Percentiles rank a stretch among this genome's conserved stretches.
Conservation (phyloP, 495 filamentous ascomycete genomes). For the Aspergillus egyptiacus region DNA sequence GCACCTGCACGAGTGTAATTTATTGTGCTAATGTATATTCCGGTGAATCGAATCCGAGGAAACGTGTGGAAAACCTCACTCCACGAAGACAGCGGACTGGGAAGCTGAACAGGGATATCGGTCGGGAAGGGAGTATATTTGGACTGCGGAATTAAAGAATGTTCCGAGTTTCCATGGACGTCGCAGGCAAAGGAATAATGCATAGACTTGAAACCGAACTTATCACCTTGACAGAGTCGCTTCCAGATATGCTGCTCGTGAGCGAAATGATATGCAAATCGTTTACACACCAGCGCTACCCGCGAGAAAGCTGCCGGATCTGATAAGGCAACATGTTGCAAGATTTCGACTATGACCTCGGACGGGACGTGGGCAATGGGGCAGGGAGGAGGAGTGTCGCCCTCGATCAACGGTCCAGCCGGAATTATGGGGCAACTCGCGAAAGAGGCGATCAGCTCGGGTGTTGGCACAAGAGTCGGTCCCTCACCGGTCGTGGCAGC, state of each 20-base stretch:
- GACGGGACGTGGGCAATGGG: slow-evolving; percentile 72
- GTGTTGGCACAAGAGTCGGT: slow-evolving; percentile 45
- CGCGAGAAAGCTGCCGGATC: slow-evolving; percentile 76
- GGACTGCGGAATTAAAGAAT: slow-evolving; percentile 26
- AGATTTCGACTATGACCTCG: slow-evolving; percentile 73
- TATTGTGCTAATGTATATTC: slow-evolving; percentile 91
- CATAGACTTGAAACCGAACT: slow-evolving; percentile 80
- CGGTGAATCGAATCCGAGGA: slow-evolving; percentile 87
- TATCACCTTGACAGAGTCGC: slow-evolving; percentile 58
- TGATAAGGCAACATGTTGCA: slow-evolving; percentile 61
- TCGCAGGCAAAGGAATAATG: slow-evolving; percentile 69
- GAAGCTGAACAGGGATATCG: slow-evolving; percentile 28
- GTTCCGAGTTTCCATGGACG: slow-evolving; percentile 55
- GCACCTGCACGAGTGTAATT: slow-evolving; percentile 87
- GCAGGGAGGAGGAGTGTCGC: slow-evolving; percentile 63
- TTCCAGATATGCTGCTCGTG: slow-evolving; percentile 91
- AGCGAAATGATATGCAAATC: slow-evolving; percentile 74
- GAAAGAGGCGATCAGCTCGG: slow-evolving; percentile 72
- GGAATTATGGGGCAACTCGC: slow-evolving; percentile 58
- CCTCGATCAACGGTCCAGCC: slow-evolving; percentile 53
- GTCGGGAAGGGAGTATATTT: slow-evolving; percentile 41
- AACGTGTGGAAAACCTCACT: slow-evolving; percentile 68
- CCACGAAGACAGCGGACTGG: slow-evolving; percentile 37
- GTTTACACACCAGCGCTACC: slow-evolving; percentile 78
- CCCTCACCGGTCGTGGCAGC: slow-evolving; percentile 33